Evolutionary conservation across 2,329 filamentous ascomycete species (phyloP).

Genomic region (Colletotrichum echinochloae): DNA sequence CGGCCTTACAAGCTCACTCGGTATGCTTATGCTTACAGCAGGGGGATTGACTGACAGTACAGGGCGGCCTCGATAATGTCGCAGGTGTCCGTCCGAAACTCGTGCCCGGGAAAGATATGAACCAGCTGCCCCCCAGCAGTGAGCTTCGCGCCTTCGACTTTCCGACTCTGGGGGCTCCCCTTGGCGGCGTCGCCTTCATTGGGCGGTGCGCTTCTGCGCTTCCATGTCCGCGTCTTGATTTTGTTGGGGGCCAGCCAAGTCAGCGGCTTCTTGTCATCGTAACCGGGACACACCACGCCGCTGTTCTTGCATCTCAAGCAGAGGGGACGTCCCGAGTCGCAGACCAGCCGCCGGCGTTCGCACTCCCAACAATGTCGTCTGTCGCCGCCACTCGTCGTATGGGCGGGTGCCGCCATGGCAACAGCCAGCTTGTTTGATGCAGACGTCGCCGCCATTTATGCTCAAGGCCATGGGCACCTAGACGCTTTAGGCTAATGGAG

Average conservation of each 20-base stretch:
- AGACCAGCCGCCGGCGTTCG: constrained; percentile 53
- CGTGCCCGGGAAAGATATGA: constrained; percentile 16
- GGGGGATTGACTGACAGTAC: constrained; percentile 25
- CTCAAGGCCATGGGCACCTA: not conserved
- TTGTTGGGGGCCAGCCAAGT: constrained; percentile 50
- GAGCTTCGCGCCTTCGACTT: not conserved
- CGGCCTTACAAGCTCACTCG: not conserved
- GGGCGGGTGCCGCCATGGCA: not conserved
- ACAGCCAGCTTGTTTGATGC: not conserved
- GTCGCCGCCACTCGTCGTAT: not conserved
- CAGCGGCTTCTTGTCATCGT: constrained; percentile 52
- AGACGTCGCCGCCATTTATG: not conserved
- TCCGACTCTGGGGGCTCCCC: not conserved
- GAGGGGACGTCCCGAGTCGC: constrained; percentile 51
- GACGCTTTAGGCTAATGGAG: constrained; percentile 28
- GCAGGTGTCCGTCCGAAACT: constrained; percentile 24
- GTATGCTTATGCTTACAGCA: not conserved
- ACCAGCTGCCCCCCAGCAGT: not conserved
- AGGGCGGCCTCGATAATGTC: constrained; percentile 33
- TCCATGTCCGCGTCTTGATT: constrained; percentile 42
- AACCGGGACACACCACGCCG: constrained; percentile 54
- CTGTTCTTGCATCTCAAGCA: constrained; percentile 52
- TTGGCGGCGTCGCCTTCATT: not conserved
- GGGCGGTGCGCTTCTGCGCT: constrained; percentile 26
- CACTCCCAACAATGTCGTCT: constrained; percentile 57